Percentiles rank a stretch among this genome's conserved stretches.
Conservation (phyloP, 495 filamentous ascomycete species). For the Aspergillus diversus region DNA sequence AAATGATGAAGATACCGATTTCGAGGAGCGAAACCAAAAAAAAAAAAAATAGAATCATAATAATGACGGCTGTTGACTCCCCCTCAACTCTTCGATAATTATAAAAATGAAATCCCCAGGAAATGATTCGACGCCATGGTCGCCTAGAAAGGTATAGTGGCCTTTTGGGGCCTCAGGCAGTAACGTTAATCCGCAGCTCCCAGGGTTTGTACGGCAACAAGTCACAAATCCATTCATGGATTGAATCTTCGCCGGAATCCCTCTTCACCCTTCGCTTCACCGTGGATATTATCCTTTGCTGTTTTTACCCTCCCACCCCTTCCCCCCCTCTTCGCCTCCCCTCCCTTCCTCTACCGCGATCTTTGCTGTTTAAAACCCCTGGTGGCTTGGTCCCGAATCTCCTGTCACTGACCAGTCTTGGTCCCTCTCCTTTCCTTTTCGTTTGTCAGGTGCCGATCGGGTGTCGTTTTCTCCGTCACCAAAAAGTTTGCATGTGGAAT, state of each 20-base stretch:
- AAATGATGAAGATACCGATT: too few species aligned
- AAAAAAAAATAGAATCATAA: background rate
- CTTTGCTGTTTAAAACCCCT: conserved; percentile 7
- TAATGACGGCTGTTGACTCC: background rate
- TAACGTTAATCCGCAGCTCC: conserved; percentile 14
- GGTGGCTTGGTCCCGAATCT: background rate
- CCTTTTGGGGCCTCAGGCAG: conserved; percentile 11
- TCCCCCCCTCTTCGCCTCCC: conserved; percentile 9
- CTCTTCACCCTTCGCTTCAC: background rate
- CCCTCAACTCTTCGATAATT: background rate
- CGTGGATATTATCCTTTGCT: background rate
- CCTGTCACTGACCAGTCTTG: too few species aligned
- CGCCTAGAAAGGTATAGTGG: conserved; percentile 13
- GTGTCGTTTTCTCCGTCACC: conserved; percentile 21
- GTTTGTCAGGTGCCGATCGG: conserved; percentile 27
- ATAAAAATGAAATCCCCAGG: background rate
- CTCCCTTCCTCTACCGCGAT: conserved; percentile 21
- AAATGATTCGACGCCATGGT: background rate
- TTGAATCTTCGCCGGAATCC: background rate
- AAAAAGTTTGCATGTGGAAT: conserved; percentile 30
- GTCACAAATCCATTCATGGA: background rate
- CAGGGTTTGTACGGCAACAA: conserved; percentile 1
- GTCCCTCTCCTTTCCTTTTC: conserved; percentile 20
- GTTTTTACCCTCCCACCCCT: background rate
- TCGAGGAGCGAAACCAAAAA: background rate